A percentile compares a stretch with the other conserved stretches of the same genome.
Conservation (phyloP, 2,329 filamentous ascomycete genomes). For the Cladophialophora bantiana region DNA sequence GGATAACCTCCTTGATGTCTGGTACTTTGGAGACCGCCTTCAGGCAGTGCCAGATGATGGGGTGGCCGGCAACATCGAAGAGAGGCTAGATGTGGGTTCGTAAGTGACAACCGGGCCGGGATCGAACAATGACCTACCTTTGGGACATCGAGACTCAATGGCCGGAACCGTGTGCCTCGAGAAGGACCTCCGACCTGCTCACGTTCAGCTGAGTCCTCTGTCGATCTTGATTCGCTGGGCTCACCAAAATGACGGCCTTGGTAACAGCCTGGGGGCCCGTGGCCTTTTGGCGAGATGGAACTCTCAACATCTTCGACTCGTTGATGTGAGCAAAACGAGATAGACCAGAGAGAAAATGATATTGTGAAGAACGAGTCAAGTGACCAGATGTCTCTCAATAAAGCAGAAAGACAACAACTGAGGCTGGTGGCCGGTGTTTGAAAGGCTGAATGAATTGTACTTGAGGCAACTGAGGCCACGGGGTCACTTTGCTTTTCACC, state of each 20-base stretch:
- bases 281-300: slow-evolving; percentile 52
- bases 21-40: slow-evolving; percentile 88
- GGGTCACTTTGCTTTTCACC: slow-evolving; percentile 26
- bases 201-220: slow-evolving; percentile 42
- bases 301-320: slow-evolving; percentile 50
- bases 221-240: slow-evolving; percentile 41
- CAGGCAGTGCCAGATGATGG: slow-evolving; percentile 98
- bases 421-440: background rate
- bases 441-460: background rate
- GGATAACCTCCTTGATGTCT: slow-evolving; percentile 92
- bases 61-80: slow-evolving; percentile 97
- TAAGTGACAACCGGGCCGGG: background rate
- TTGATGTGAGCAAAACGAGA: background rate
- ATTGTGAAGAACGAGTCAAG: background rate
- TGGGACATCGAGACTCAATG: slow-evolving; percentile 91
- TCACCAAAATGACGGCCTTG: slow-evolving; percentile 93
- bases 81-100: slow-evolving; percentile 69
- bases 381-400: background rate
- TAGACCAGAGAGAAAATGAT: background rate
- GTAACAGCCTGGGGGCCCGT: slow-evolving; percentile 65
- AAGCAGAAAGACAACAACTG: too few species aligned
- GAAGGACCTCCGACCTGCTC: slow-evolving; percentile 89
- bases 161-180: slow-evolving; percentile 92
- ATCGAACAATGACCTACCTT: slow-evolving; percentile 68
- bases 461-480: slow-evolving; percentile 26